phyloP scores from a whole-genome alignment of 179 eudicot species.

The Corrigiola litoralis region DNA sequence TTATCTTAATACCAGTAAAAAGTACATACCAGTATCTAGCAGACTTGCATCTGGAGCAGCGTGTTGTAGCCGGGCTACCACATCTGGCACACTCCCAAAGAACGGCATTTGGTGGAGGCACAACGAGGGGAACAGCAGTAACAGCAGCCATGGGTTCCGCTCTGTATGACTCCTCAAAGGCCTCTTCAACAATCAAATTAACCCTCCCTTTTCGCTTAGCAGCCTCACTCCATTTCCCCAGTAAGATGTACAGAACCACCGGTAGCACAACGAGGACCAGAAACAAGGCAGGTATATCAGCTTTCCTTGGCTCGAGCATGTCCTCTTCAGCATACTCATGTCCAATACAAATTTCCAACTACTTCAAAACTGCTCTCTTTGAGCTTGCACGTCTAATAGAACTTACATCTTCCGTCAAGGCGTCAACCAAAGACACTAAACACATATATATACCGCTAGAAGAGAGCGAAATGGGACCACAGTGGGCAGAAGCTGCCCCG shows the following conservation, averaged over 20 bases:
- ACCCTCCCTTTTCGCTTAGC: constrained; percentile 59
- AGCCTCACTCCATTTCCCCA: constrained; percentile 89
- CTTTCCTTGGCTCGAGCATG: constrained; percentile 96
- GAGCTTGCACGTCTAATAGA: constrained; percentile 11
- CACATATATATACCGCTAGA: background rate
- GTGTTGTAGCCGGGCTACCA: constrained; percentile 67
- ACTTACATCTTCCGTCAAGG: constrained; percentile 19
- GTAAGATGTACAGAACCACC: constrained; percentile 62
- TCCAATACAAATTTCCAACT: constrained; percentile 35
- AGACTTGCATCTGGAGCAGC: constrained; percentile 90
- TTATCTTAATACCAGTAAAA: background rate
- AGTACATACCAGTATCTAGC: constrained; percentile 79
- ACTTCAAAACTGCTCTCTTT: constrained; percentile 16
- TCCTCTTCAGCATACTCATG: constrained; percentile 82
- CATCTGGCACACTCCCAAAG: constrained; percentile 76
- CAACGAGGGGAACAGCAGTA: constrained; percentile 40
- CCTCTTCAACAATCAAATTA: constrained; percentile 48
- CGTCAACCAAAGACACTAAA: background rate
- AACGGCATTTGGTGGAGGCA: constrained; percentile 38
- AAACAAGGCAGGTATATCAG: constrained; percentile 73
- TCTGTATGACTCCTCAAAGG: constrained; percentile 53
- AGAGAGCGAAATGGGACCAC: background rate
- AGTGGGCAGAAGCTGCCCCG: background rate
- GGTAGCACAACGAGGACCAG: constrained; percentile 86
- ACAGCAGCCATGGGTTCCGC: constrained; percentile 56